Evolutionary conservation across 768 basidiomycete genomes (phyloP), one percentile per base, ranked within the genome.

Genomic region (Kwoniella mangroviensis): DNA sequence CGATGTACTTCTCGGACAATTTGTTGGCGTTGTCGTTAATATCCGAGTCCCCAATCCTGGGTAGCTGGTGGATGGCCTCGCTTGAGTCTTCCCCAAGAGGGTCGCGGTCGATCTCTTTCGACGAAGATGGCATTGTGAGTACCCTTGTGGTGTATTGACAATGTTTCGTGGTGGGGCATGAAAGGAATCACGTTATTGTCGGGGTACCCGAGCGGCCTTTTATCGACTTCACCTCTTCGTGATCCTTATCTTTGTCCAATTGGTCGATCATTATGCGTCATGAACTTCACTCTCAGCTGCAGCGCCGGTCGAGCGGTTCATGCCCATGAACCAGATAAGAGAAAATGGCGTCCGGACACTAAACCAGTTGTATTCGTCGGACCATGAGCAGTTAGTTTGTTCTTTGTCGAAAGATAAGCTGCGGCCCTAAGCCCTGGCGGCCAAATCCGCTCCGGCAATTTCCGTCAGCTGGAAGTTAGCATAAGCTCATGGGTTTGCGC

Each of bases 121-220:
- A 22, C 10, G 12, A 22, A 22, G 54, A 13, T 34, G 34, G 34
- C 54, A 55, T 55, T 15, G 21, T 55, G 54, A 55, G 54, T 55
- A 55, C 54, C 54, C 54, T 15, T 55, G 54, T 55, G 54, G 54
- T 55, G 54, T 55, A 22, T 55, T 55, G 17, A 22, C 21, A 22
- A 19, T 55, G 13, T 55, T 22, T 15, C 34, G 34, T 26, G 54
- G 26, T 52, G 17, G 17, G 17, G 21, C 51, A 52, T 52, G 54
- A 55, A 2, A 26, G 21, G 54, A 22, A 15, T 55, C 54, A 19
- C 54, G 54, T 55, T 22, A 22, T 5, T 22, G 4, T 55, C 13
- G 54, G 54, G 54, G 54, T 55, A 55, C 54, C 54, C 54, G 54
- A 55, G 54, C 54, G 54, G 54, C 54, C 26, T 19, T 55, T 55